Conservation (phyloP, 2,329 filamentous ascomycete species). For the Sclerotinia spermophila region DNA sequence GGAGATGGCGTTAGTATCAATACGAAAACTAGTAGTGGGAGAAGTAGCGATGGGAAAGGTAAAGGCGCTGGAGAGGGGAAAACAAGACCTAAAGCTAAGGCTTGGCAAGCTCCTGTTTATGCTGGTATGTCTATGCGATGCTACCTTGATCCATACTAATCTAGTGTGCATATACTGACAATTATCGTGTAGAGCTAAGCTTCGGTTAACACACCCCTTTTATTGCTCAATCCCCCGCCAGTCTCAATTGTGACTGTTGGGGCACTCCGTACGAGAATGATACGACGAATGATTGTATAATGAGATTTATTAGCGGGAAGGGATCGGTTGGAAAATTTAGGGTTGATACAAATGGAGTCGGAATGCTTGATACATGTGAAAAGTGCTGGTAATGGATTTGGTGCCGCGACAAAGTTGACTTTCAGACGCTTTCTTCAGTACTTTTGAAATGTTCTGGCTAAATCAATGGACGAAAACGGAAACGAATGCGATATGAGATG, state of each 20-base stretch:
- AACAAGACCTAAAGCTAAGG: slow-evolving; percentile 40
- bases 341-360: neutral
- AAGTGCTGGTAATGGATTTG: neutral
- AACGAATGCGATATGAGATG: neutral
- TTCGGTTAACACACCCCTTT: neutral
- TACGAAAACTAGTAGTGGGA: slow-evolving; percentile 30
- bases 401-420: neutral
- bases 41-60: slow-evolving; percentile 31
- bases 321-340: neutral
- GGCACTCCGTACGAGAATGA: neutral
- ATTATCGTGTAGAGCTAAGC: slow-evolving; percentile 3
- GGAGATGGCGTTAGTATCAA: slow-evolving; percentile 28
- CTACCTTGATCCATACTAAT: neutral
- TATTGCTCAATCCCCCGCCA: neutral
- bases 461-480: neutral
- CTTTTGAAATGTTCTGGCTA: neutral
- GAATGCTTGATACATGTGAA: neutral
- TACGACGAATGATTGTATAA: neutral
- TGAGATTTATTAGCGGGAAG: neutral
- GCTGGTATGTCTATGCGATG: slow-evolving; percentile 34
- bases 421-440: neutral
- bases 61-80: slow-evolving; percentile 30
- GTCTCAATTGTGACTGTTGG: neutral
- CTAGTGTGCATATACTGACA: slow-evolving; percentile 4
- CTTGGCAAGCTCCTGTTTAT: slow-evolving; percentile 43